Evolutionary conservation across 495 filamentous ascomycete genomes (phyloP).

Genomic region (Jackrogersella multiformis): DNA sequence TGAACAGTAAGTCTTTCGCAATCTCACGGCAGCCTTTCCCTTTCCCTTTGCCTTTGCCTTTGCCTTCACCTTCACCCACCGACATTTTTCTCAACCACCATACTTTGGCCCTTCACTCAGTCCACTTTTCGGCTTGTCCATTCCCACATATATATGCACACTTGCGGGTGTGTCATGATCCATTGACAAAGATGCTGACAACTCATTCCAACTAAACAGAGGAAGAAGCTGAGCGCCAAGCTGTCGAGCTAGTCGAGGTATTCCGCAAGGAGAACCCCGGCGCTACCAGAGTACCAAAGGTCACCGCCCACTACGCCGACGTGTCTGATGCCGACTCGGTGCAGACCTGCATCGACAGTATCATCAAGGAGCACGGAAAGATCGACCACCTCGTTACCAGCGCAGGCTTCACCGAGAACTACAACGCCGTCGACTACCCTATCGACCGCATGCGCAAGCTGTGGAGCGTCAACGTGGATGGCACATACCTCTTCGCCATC

Average conservation of each 20-base stretch:
- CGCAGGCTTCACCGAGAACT: conserved; percentile 96
- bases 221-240: conserved; percentile 84
- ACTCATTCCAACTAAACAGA: conserved; percentile 56
- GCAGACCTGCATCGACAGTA: conserved; percentile 71
- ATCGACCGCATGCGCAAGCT: conserved; percentile 89
- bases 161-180: conserved; percentile 20
- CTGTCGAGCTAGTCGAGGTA: conserved; percentile 71
- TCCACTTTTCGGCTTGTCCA: neutral
- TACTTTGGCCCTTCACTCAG: neutral
- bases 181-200: conserved; percentile 17
- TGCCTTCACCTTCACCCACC: too few species aligned
- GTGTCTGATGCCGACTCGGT: conserved; percentile 83
- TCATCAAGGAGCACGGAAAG: conserved; percentile 73
- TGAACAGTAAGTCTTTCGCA: conserved; percentile 76
- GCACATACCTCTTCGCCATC: conserved; percentile 88
- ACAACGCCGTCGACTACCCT: conserved; percentile 86
- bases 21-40: neutral
- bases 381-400: conserved; percentile 95
- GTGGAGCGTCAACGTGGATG: conserved; percentile 94
- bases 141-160: conserved; percentile 19
- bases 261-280: conserved; percentile 82
- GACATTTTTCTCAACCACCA: neutral
- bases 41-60: too few species aligned
- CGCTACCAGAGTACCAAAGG: conserved; percentile 69
- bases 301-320: conserved; percentile 90